These are phyloP conservation scores for Fusarium napiforme DNA, from an alignment of 2,329 filamentous ascomycete genomes.

Conservation along the genomic window DNA sequence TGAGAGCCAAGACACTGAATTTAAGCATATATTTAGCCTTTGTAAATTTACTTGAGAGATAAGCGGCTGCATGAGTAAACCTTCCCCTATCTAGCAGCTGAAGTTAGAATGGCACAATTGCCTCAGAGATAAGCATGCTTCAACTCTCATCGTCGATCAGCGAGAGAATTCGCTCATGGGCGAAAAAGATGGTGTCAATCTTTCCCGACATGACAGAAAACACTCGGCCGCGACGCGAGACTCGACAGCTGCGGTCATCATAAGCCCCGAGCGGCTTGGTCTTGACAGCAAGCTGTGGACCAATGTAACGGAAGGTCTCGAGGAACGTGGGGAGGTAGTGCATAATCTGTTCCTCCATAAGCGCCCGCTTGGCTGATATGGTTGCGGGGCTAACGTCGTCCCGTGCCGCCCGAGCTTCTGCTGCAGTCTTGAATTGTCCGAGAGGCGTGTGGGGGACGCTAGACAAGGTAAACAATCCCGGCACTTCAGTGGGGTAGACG, in stretches of 20 bases:
- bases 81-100: neutral
- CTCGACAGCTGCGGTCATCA: slow-evolving; percentile 7
- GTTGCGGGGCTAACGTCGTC: neutral
- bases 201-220: slow-evolving; percentile 10
- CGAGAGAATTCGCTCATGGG: neutral
- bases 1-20: neutral
- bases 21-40: neutral
- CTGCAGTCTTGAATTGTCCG: neutral
- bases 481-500: neutral
- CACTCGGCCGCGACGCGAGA: neutral
- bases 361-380: neutral
- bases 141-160: neutral
- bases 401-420: neutral
- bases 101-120: rapidly evolving
- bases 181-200: slow-evolving; percentile 11
- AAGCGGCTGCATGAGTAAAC: neutral
- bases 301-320: neutral
- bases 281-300: neutral
- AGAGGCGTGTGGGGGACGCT: slow-evolving; percentile 10
- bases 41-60: neutral
- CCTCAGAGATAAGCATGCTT: neutral
- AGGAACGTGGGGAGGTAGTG: neutral
- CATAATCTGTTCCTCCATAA: slow-evolving; percentile 5
- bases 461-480: slow-evolving; percentile 2
- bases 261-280: slow-evolving; percentile 1